A percentile compares a stretch with the other conserved stretches of the same genome.
Evolutionary conservation across 306 rosid species (phyloP).

Genomic region (Canavalia gladiata): DNA sequence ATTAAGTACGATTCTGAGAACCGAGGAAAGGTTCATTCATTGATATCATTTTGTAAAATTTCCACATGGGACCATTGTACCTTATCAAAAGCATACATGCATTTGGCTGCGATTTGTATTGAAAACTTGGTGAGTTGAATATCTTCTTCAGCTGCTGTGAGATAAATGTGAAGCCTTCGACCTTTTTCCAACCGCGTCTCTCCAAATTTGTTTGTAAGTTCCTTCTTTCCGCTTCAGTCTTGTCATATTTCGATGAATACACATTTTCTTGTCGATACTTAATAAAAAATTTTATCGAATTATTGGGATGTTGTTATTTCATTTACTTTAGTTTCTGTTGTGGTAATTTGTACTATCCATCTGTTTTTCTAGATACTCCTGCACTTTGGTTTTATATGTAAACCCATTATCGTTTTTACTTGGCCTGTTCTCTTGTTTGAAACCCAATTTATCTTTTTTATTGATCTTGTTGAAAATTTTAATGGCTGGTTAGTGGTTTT

Average conservation of each 20-base stretch:
- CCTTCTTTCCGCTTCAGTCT: not conserved
- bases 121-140: not conserved
- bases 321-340: not conserved
- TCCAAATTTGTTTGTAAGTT: conserved; percentile 13
- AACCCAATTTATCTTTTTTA: too few relatives aligned
- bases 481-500: too few relatives aligned
- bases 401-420: too few relatives aligned
- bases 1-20: not conserved
- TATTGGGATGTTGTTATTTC: not conserved
- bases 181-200: too few relatives aligned
- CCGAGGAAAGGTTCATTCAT: not conserved
- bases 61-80: not conserved
- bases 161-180: not conserved
- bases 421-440: too few relatives aligned
- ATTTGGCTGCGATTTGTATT: not conserved
- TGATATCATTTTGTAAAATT: not conserved
- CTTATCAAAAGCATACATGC: not conserved
- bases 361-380: not conserved
- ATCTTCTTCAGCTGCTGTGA: not conserved
- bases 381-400: too few relatives aligned
- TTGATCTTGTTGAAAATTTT: too few relatives aligned
- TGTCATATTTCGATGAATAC: not conserved
- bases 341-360: not conserved
- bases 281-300: not conserved
- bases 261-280: not conserved